Conservation (phyloP, 148 eudicot genomes). For the Gaultheria prostrata region DNA sequence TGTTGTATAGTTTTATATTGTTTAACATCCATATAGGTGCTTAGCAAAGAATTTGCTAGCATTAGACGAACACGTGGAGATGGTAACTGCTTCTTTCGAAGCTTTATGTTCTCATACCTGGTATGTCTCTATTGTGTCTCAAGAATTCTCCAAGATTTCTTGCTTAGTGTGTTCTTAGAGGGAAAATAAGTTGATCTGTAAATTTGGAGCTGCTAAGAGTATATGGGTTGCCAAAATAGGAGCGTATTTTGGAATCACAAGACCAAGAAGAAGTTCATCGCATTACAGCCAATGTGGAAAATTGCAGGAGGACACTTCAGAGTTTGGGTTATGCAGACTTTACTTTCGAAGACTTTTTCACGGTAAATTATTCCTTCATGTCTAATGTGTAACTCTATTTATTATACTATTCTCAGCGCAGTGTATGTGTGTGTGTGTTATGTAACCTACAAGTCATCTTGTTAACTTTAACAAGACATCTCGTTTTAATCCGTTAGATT, state of each 20-base stretch:
- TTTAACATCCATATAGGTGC: slow-evolving; percentile 44
- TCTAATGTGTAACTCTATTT: not conserved
- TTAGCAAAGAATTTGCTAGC: slow-evolving; percentile 59
- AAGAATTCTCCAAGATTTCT: not conserved
- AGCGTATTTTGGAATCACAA: slow-evolving; percentile 80
- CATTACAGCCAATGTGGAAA: slow-evolving; percentile 59
- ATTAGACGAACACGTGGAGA: slow-evolving; percentile 92
- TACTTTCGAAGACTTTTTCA: slow-evolving; percentile 91
- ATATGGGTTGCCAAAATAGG: slow-evolving; percentile 39
- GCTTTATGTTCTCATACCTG: slow-evolving; percentile 94
- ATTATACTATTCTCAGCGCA: not conserved
- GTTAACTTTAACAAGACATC: not conserved
- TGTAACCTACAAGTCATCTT: not conserved
- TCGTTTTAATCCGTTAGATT: not conserved
- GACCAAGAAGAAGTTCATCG: slow-evolving; percentile 77
- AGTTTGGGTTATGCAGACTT: slow-evolving; percentile 87
- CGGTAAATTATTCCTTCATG: slow-evolving; percentile 35
- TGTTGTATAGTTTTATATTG: not conserved
- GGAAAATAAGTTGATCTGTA: not conserved
- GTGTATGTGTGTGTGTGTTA: not conserved
- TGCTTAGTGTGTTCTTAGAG: not conserved
- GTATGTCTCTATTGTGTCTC: slow-evolving; percentile 34
- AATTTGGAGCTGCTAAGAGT: slow-evolving; percentile 14
- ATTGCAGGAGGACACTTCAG: slow-evolving; percentile 78
- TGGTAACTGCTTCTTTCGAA: slow-evolving; percentile 95